Evolutionary conservation across 306 rosid species (phyloP), one percentile per base, ranked within the genome.

Genomic region (Cicer chorassanicum): DNA sequence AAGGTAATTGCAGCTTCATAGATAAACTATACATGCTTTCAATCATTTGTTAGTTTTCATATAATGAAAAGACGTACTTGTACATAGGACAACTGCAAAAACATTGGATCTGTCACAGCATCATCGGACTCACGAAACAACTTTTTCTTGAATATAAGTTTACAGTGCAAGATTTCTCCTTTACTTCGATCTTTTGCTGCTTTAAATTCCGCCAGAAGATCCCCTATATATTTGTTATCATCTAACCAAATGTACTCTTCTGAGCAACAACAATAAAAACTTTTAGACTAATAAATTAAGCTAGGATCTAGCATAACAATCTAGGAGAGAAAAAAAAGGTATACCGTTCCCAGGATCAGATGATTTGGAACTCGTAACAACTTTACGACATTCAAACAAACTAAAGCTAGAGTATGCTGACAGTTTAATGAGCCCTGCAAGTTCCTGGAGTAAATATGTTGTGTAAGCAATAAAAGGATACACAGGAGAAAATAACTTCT

Each of bases 111-210:
- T 50, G 92, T 71, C 57, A 94, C 95, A 69, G 96, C 91, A 74
- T 94, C 99, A 80, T 94, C 97, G 10, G 96, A 92, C 83, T 94
- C 99, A 5, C 96, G 91, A 82, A 94, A 94, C 68, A 94, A 82
- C 83, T 83, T 92, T 86, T 92, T 94, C 86, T 92, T 94, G 82
- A 92, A 92, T 55, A 87, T 82, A 80, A 94, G 77, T 84, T 94
- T 94, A 86, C 97, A 94, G 70, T 94, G 97, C 91, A 94, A 82
- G 49, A 88, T 89, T 83, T 94, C 99, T 81, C 97, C 99, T 85
- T 92, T 94, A 82, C 88, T 94, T 78, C 95, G 87, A 82, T 94
- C 99, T 82, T 94, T 94, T 75, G 92, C 89, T 40, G 84, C 86
- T 88, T 83, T 94, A 81, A 94, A 92, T 78, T 92, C 96, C 6